A percentile compares a stretch with the other conserved stretches of the same genome.
phyloP scores from a whole-genome alignment of 495 filamentous ascomycete species.

The Acidomyces sp. region DNA sequence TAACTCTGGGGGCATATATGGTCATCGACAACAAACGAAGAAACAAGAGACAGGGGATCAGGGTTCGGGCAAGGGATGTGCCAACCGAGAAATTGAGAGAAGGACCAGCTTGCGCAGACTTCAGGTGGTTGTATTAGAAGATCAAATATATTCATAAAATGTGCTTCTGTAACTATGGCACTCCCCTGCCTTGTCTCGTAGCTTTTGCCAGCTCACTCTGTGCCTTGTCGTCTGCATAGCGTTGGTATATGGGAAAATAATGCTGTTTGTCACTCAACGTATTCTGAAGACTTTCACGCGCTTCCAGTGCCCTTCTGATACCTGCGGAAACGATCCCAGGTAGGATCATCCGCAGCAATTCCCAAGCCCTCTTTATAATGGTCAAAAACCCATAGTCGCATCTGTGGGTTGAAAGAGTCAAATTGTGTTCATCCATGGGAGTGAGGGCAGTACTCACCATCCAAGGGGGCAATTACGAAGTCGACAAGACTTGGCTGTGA shows the following conservation, averaged over 20 bases:
- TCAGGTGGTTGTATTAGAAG: slow-evolving; percentile 48
- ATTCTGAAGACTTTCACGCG: slow-evolving; percentile 42
- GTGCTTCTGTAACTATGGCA: slow-evolving; percentile 42
- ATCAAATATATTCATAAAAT: no score
- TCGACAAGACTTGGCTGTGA: slow-evolving; percentile 44
- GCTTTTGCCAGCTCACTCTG: slow-evolving; percentile 58
- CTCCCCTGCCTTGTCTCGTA: slow-evolving; percentile 45
- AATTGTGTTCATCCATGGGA: no score
- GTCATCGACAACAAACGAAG: slow-evolving; percentile 53
- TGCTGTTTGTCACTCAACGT: slow-evolving; percentile 50
- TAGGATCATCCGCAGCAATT: slow-evolving; percentile 41
- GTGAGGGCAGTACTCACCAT: slow-evolving; percentile 30
- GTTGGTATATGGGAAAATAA: slow-evolving; percentile 51
- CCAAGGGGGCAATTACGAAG: slow-evolving; percentile 53
- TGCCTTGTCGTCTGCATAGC: slow-evolving; percentile 61
- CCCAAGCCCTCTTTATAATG: slow-evolving; percentile 54
- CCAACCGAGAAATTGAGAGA: slow-evolving; percentile 56
- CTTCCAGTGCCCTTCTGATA: slow-evolving; percentile 46
- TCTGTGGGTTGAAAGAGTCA: no score
- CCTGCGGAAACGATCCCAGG: slow-evolving; percentile 48
- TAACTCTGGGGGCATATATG: slow-evolving; percentile 53
- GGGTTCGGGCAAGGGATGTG: slow-evolving; percentile 49
- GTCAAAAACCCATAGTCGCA: slow-evolving; percentile 57
- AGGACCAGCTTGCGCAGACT: slow-evolving; percentile 49
- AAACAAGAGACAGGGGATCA: slow-evolving; percentile 46